Evolutionary conservation across 2,329 filamentous ascomycete species (phyloP), one percentile per base, ranked within the genome.

Genomic region (Epichloe coenophiala): DNA sequence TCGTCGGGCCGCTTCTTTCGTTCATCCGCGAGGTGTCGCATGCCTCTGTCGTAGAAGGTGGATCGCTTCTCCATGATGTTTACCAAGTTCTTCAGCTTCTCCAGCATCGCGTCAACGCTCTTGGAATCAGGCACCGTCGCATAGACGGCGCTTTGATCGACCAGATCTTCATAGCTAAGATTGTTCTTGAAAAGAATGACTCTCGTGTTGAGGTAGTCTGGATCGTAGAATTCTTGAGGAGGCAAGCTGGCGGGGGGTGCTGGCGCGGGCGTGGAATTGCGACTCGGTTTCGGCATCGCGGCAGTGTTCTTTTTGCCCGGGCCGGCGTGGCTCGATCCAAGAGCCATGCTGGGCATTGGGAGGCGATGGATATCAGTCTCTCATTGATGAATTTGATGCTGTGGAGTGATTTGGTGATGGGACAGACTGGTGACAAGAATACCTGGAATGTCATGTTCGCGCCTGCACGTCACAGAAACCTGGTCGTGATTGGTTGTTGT

Each of bases 191-290:
- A 78, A 55, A 70, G 71, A 56, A 76, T 77, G 58, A 77, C 77
- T 58, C 70, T 74, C 21, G 86, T 77, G 52, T 83, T 78, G 48
- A 89, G 76, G 62, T 83, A 85, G 51, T 84, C 76, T 21, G 82
- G 79, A 53, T 79, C 74, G 59, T 76, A 71, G 50, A 70, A 68
- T 51, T 79, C 72, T 58, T 77, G 71, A 5, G 75, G 71, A 2
- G 77, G 77, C 39, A 80, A 72, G 65, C 58, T 74, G 60, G 70
- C 75, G 62, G 64, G 23, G 74, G 65, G 69, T 23, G 61, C 58
- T 11, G 67, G 65, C 41, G 63, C 64, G 37, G 86, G 87, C 15
- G 86, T 91, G 37, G 84, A 87, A 66, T 89, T 90, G 61, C 86
- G 83, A 63, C 84, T 89, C 58, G 83, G 84, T 58, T 81, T 80